phyloP scores from a whole-genome alignment of 176 grass and related monocot species.

The Carex cristatella region DNA sequence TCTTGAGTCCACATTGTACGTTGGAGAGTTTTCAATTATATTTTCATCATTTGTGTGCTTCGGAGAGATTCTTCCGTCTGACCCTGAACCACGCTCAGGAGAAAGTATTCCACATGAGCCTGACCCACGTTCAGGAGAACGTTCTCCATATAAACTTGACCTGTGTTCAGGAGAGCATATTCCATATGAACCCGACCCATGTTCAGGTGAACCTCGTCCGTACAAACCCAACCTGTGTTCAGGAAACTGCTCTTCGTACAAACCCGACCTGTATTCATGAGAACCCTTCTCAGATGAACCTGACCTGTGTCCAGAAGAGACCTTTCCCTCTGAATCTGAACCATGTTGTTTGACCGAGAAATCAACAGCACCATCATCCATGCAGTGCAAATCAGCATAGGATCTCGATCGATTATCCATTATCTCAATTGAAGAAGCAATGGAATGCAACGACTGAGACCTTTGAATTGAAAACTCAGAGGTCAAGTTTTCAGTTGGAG shows the following conservation, averaged over 20 bases:
- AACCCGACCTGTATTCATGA: neutral
- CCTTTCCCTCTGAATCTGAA: constrained; percentile 22
- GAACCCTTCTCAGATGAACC: constrained; percentile 11
- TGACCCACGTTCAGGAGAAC: neutral
- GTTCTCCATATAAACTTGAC: neutral
- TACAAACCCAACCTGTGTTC: neutral
- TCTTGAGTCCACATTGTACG: constrained; percentile 14
- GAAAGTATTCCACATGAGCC: constrained; percentile 9
- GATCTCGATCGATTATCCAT: constrained; percentile 11
- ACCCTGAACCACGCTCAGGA: neutral
- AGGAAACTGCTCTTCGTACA: neutral
- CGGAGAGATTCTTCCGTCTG: neutral
- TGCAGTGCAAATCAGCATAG: constrained; percentile 2
- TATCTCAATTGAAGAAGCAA: neutral
- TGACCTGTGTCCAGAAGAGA: constrained; percentile 7
- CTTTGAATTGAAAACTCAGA: neutral
- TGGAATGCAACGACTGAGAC: constrained; percentile 2
- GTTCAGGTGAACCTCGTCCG: neutral
- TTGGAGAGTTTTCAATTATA: neutral
- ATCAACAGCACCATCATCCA: neutral
- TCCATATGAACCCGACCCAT: neutral
- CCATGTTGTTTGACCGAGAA: constrained; percentile 3
- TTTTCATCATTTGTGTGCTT: neutral
- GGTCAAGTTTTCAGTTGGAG: constrained; percentile 2
- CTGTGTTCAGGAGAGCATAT: neutral